Evolutionary conservation across 208 protist species (phyloP).

Genomic region (Leishmania tropica): DNA sequence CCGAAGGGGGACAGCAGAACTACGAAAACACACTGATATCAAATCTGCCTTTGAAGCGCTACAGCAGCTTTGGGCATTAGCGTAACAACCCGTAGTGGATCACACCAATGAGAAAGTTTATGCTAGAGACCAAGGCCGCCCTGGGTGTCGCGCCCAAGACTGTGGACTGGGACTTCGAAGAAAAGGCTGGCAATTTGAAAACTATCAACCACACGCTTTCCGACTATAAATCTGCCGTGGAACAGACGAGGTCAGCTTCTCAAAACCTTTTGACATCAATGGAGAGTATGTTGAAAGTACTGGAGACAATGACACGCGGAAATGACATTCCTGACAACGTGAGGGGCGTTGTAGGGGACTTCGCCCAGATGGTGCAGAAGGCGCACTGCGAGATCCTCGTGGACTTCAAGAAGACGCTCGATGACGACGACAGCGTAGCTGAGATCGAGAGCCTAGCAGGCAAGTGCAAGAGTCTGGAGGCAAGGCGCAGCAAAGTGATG

Average conservation of each 20-base stretch:
- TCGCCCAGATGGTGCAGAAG: slow-evolving; percentile 21
- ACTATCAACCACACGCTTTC: slow-evolving; percentile 20
- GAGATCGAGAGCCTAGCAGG: slow-evolving; percentile 30
- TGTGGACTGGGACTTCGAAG: slow-evolving; percentile 48
- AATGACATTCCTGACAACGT: slow-evolving; percentile 17
- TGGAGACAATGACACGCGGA: slow-evolving; percentile 33
- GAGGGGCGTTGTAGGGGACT: slow-evolving; percentile 18
- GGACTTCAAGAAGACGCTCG: slow-evolving; percentile 40
- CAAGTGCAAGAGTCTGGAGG: slow-evolving; percentile 46
- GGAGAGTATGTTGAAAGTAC: slow-evolving; percentile 36
- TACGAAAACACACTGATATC: background rate
- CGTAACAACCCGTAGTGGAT: background rate
- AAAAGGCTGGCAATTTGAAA: slow-evolving; percentile 30
- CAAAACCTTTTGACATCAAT: slow-evolving; percentile 29
- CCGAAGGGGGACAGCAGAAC: too few species aligned
- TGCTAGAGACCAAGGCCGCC: slow-evolving; percentile 42
- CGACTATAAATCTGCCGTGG: slow-evolving; percentile 36
- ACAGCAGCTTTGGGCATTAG: background rate
- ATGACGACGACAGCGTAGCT: slow-evolving; percentile 26
- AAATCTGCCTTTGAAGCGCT: background rate
- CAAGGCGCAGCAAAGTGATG: slow-evolving; percentile 46
- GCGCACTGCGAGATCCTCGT: slow-evolving; percentile 21
- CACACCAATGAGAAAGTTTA: slow-evolving; percentile 51
- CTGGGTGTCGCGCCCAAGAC: slow-evolving; percentile 48
- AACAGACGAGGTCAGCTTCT: slow-evolving; percentile 33